Evolutionary conservation across 768 basidiomycete species (phyloP), one percentile per base, ranked within the genome.

Genomic region (Rhizopogon sp.): DNA sequence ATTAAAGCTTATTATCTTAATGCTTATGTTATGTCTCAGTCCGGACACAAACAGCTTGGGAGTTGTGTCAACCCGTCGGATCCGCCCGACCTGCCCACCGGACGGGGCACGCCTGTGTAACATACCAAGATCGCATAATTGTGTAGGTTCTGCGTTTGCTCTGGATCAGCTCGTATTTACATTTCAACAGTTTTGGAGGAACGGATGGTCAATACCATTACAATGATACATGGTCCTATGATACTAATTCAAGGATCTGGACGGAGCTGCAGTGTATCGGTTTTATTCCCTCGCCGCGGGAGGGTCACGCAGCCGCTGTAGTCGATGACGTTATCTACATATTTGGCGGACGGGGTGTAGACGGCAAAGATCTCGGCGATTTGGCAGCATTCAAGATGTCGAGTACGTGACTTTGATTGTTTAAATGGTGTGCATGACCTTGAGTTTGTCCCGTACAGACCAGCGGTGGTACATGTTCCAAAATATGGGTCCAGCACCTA

Each of bases 381-480:
- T 72, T 99, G 22, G 92, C 94, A 0, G 97, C 97, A 2, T 98
- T 99, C 79, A 98, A 96, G 73, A 85, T 99, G 56, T 86, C 93
- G 9, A 98, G 96, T 98, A 61, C 65, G 95, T 82, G 22, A 17
- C 43, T 25, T 50, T 39, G 16, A 5, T 43, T 25, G 40, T 29
- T 39, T 35, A 50, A 1, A 16, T 49, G 60, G 50, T 29, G 41
- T 57, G 45, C 25, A 9, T 16, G 35, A 39, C 14, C 44, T 57
- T 68, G 53, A 69, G 53, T 6, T 29, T 56, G 2, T 13, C 52
- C 45, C 16, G 3, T 50, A 31, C 67, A 98, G 96, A 94, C 71
- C 91, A 93, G 65, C 81, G 97, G 62, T 99, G 97, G 97, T 99
- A 95, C 74, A 98, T 95, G 93, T 99, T 99, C 77, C 94, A 98